A percentile compares a stretch with the other conserved stretches of the same genome.
phyloP scores from a whole-genome alignment of 1,284 basidiomycete species.

The Apiotrichum sp. region DNA sequence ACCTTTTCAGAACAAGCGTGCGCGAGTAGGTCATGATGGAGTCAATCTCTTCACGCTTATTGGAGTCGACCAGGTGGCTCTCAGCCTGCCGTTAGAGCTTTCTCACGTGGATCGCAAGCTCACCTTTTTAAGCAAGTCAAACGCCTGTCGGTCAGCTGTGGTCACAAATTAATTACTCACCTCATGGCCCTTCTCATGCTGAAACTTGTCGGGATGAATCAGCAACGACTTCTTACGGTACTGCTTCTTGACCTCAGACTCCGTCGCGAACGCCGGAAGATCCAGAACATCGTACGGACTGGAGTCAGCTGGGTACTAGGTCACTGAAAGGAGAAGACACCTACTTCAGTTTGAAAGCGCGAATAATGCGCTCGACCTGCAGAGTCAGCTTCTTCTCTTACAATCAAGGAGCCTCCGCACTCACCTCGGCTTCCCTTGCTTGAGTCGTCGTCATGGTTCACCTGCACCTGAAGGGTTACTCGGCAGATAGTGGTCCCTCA shows the following conservation, averaged over 20 bases:
- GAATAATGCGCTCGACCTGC: conserved; percentile 51
- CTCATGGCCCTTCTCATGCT: conserved; percentile 51
- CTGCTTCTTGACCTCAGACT: conserved; percentile 51
- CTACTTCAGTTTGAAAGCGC: conserved; percentile 53
- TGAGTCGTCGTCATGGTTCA: neutral
- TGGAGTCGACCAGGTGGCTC: conserved; percentile 25
- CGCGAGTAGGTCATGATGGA: conserved; percentile 44
- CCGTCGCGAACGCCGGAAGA: conserved; percentile 48
- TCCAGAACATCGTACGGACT: conserved; percentile 55
- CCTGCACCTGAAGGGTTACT: neutral
- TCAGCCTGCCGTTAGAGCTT: conserved; percentile 38
- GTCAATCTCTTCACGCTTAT: conserved; percentile 43
- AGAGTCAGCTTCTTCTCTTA: neutral
- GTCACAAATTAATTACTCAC: conserved; percentile 25
- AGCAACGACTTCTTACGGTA: conserved; percentile 54
- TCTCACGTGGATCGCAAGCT: conserved; percentile 1
- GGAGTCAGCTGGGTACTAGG: neutral
- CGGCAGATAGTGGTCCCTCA: neutral
- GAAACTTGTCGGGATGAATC: conserved; percentile 57
- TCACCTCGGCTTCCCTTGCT: conserved; percentile 34
- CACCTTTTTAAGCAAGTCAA: conserved; percentile 55
- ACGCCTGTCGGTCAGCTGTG: conserved; percentile 43
- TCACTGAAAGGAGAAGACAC: conserved; percentile 7
- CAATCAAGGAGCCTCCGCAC: neutral
- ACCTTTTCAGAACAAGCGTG: conserved; percentile 41